Evolutionary conservation across 352 stramenopile species (phyloP), one percentile per base, ranked within the genome.

Genomic region (Sclerospora graminicola): DNA sequence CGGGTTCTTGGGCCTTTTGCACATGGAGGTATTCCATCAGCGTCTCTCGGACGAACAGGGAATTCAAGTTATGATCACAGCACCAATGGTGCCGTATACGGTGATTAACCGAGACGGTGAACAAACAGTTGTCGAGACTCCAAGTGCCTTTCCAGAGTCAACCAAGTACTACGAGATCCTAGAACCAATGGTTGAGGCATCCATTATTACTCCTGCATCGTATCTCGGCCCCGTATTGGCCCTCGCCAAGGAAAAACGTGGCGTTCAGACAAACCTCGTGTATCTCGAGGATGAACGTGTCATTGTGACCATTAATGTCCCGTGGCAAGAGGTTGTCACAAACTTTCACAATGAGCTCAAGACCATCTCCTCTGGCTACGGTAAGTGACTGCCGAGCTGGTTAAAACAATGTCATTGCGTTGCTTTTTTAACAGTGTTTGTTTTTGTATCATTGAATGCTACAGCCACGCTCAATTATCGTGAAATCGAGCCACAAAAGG

Each of bases 281-380:
- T 95, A 96, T 60, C 60, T 99, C 5, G 96, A 99, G 48, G 93
- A 98, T 52, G 80, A 79, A 11, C 90, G 77, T 6, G 89, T 98
- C 54, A 66, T 98, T 36, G 83, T 99, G 27, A 92, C 85, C 15
- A 95, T 97, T 38, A 54, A 81, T 35, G 82, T 99, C 28, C 96
- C 97, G 24, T 99, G 95, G 96, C 90, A 97, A 39, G 96, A 99
- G 72, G 94, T 99, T 9, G 97, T 99, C 38, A 98, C 82, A 18
- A 97, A 99, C 64, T 99, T 99, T 45, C 99, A 99, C 67, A 97
- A 99, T 62, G 81, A 96, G 41, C 66, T 99, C 33, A 99, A 98
- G 72, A 97, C 82, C 21, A 77, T 96, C 5, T 96, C 92, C 6
- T 91, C 84, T 2, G 96, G 96, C 19, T 98, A 98, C 54, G 96